phyloP scores from a whole-genome alignment of 768 basidiomycete genomes.

The Amanita phalloides region DNA sequence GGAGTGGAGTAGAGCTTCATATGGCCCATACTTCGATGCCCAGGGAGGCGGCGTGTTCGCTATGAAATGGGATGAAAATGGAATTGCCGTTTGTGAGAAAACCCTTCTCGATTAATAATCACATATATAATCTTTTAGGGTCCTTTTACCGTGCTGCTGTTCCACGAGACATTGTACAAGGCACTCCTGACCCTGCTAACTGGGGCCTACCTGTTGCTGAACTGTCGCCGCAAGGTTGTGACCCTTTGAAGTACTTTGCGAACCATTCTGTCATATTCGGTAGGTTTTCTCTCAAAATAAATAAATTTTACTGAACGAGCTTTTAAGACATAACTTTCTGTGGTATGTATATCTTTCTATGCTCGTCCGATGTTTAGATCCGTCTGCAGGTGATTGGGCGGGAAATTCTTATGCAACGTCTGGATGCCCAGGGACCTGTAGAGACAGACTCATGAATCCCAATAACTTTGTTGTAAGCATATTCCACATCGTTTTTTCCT shows the following conservation, averaged over 20 bases:
- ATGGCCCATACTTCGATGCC: conserved; percentile 72
- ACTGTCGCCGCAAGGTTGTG: conserved; percentile 41
- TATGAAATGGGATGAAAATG: conserved; percentile 79
- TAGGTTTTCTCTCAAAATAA: conserved; percentile 26
- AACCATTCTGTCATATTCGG: conserved; percentile 74
- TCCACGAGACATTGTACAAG: conserved; percentile 52
- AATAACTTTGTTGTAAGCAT: conserved; percentile 56
- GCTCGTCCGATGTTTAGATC: not conserved
- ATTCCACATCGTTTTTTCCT: conserved; percentile 2
- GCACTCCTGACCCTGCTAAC: conserved; percentile 49
- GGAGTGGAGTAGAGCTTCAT: conserved; percentile 76
- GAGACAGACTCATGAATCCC: conserved; percentile 52
- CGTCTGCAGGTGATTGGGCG: conserved; percentile 62
- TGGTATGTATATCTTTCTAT: conserved; percentile 29
- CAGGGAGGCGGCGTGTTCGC: conserved; percentile 79
- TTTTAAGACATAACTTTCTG: conserved; percentile 73
- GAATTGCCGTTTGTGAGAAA: conserved; percentile 68
- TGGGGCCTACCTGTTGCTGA: conserved; percentile 65
- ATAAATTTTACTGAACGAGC: not conserved
- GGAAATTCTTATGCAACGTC: conserved; percentile 70
- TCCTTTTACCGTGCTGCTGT: conserved; percentile 75
- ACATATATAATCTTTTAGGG: conserved; percentile 31
- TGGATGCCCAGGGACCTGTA: conserved; percentile 67
- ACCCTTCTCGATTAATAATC: not conserved
- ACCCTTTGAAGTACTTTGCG: conserved; percentile 45